Evolutionary conservation across 179 eudicot species (phyloP), one percentile per base, ranked within the genome.

Genomic region (Silene coronaria): DNA sequence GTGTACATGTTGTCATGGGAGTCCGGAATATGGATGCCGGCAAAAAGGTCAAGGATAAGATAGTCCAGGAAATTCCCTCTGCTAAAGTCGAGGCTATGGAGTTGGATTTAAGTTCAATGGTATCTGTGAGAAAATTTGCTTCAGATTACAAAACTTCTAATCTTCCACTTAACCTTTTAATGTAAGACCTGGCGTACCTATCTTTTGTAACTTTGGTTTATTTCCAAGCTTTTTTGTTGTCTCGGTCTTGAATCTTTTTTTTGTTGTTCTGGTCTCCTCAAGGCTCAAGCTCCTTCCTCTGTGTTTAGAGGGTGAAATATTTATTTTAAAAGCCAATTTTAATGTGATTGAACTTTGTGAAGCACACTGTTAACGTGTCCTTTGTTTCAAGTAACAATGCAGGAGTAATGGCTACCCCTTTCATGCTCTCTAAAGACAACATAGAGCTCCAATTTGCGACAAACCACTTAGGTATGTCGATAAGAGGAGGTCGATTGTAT

Each of bases 371-470:
- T 79, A 61, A 51, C 62, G 13, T 69, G 75, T 34, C 66, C 28
- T 70, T 85, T 76, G 55, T 74, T 76, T 17, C 26, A 77, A 91
- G 98, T 79, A 92, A 92, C 77, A 92, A 92, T 82, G 97, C 97
- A 84, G 97, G 97, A 79, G 76, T 89, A 80, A 86, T 88, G 87
- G 90, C 84, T 28, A 79, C 80, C 22, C 87, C 91, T 0, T 92
- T 87, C 83, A 75, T 36, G 83, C 90, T 89, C 66, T 89, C 97
- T 45, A 74, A 78, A 78, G 97, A 92, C 85, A 81, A 83, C 59
- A 82, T 92, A 70, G 97, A 92, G 83, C 77, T 92, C 30, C 96
- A 91, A 73, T 92, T 92, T 77, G 97, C 94, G 11, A 91, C 97
- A 21, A 92, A 91, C 69, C 90, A 92, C 76, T 48, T 92, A 42